Conservation (phyloP, 352 stramenopile species). For the Blastocystis sp. region DNA sequence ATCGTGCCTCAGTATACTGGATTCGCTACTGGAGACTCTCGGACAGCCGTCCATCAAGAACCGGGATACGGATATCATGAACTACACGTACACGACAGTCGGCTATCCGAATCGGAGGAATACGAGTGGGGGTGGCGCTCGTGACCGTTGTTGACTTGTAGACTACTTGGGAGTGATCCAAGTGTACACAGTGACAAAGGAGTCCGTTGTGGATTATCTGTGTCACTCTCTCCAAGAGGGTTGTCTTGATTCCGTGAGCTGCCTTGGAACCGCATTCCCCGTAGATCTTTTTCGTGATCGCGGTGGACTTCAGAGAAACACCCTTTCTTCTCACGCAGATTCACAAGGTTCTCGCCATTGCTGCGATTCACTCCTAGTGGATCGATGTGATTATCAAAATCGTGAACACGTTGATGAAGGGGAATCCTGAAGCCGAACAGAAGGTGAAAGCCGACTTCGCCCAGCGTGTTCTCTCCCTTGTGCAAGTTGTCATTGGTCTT, state of each 20-base stretch:
- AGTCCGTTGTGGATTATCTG: neutral
- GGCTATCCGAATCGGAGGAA: slow-evolving; percentile 48
- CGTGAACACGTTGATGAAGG: neutral
- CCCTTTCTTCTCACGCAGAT: slow-evolving; percentile 3
- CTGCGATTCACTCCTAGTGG: slow-evolving; percentile 1
- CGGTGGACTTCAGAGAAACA: slow-evolving; percentile 34
- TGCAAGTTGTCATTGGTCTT: neutral
- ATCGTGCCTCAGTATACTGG: slow-evolving; percentile 13
- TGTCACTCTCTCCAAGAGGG: neutral
- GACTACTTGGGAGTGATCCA: slow-evolving; percentile 38
- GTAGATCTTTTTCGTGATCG: slow-evolving; percentile 32
- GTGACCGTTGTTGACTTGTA: neutral
- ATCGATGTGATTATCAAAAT: neutral
- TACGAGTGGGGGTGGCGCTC: neutral
- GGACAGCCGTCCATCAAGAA: slow-evolving; percentile 50
- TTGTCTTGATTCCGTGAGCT: neutral
- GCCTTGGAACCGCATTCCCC: neutral
- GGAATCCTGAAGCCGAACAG: neutral
- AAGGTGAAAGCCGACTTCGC: neutral
- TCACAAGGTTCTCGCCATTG: neutral
- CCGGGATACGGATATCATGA: slow-evolving; percentile 44
- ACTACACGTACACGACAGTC: slow-evolving; percentile 52
- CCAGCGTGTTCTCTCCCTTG: neutral
- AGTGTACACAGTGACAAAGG: neutral
- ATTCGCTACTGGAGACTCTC: slow-evolving; percentile 36